Conservation (phyloP, 176 grass and related monocot genomes). For the Alloteropsis semialata region DNA sequence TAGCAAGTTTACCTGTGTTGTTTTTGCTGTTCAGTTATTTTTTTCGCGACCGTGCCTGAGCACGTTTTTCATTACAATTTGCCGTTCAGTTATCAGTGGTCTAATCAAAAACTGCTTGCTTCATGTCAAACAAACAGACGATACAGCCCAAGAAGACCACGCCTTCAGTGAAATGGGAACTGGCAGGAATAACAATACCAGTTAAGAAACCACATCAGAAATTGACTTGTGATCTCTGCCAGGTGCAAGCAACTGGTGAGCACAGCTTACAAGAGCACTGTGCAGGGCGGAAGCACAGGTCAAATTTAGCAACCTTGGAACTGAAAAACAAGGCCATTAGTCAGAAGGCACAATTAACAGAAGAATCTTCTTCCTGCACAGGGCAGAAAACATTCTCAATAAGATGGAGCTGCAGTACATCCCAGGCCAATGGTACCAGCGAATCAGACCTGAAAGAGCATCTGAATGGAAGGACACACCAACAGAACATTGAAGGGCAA, state of each 20-base stretch:
- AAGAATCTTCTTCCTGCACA: background rate
- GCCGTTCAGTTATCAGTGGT: background rate
- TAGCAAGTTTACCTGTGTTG: background rate
- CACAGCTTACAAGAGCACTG: conserved; percentile 5
- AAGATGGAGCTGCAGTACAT: conserved; percentile 24
- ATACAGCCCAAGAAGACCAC: background rate
- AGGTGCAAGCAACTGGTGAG: conserved; percentile 8
- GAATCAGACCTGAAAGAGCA: background rate
- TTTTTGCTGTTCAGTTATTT: background rate
- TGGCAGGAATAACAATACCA: conserved; percentile 19
- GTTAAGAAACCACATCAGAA: background rate
- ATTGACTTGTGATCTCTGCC: conserved; percentile 25
- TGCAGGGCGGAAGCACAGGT: conserved; percentile 30
- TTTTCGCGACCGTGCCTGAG: too few relatives aligned
- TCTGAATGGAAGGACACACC: background rate
- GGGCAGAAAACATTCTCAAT: background rate
- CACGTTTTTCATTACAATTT: too few relatives aligned
- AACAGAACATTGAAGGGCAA: background rate
- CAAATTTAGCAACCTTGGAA: background rate
- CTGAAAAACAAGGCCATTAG: background rate
- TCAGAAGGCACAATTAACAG: background rate
- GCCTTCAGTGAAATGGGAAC: background rate
- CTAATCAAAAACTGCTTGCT: conserved; percentile 8
- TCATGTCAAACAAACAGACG: background rate
- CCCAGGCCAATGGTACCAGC: background rate